Base-by-base conservation (phyloP, 371 early-diverging fungal species). In the Lichtheimia ramosa region DNA sequence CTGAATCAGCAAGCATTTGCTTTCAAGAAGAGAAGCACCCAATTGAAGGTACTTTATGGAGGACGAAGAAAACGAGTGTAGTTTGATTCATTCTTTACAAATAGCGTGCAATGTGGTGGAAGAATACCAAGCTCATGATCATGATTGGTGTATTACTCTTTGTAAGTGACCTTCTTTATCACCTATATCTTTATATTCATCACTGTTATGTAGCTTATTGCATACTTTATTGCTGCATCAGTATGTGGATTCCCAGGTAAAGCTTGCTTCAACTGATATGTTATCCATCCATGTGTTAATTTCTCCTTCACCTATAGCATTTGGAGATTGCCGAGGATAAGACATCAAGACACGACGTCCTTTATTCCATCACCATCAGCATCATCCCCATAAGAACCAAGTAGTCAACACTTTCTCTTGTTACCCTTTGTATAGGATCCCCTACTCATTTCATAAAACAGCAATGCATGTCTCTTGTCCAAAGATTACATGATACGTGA, bases 41-140 rank as follows among this genome's bases (percentile, higher is more conserved):
- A 88, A 25, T 70, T 94, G n/a, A 92, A 86, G 83, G 85, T 85
- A 75, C 49, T 1, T 0, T 8, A 6, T 46, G 43, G 4, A n/a
- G 15, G 18, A 43, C 10, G 10, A 1, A 12, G 12, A 8, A 46
- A 1, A 21, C 2, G 21, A 18, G n/a, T 2, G 21, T 46, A 18
- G 7, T 18, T 46, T n/a, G 46, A n/a, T 7, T 46, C 7, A 46
- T 8, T 0, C 10, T 13, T 0, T 21, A 46, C 46, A 46, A 8
- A 10, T 66, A 88, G 78, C 80, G 93, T 53, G 83, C 83, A 51
- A 90, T 94, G 89, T 95, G 95, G 96, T 96, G 94, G 93, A 94
- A 94, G 70, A 94, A 94, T 79, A 84, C 87, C 54, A 89, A 89
- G 67, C 73, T 95, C 48, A 88, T 92, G 83, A 69, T 81, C 21